Base-by-base conservation (phyloP, 169 alveolate genomes). In the Plasmodium gonderi region DNA sequence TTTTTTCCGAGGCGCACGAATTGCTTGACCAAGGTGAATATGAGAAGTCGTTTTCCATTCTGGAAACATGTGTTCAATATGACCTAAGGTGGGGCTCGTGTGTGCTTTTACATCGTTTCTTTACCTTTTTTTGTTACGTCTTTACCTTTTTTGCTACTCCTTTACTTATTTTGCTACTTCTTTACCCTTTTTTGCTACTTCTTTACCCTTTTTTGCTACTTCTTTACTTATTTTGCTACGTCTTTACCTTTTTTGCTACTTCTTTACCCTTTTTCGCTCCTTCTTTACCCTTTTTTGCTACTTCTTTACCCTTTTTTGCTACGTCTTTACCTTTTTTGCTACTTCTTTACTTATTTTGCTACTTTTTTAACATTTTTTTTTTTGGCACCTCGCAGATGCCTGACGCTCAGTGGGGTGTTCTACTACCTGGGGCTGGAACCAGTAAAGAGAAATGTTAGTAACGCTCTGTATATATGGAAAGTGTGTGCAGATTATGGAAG, bases 401-500 rank as follows among this genome's bases (percentile, higher is more conserved):
- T 85, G 26, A 85, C 92, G 29, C 36, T 85, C 26, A 85, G 75
- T 5, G 92, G 92, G 12, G 51, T 72, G n/a, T 85, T 85, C 77
- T 85, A 85, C 44, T 85, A 85, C 47, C 67, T 85, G 65, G 92
- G 92, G 7, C 45, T 85, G 29, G 42, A 74, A 3, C 92, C 92
- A 6, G 92, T 85, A 9, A 49, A 74, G 33, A 85, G 92, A 17
- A 74, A 85, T 44, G 79, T 54, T 3, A 4, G 64, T n/a, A 85
- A 74, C 60, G 92, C 92, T 3, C 51, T 85, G 40, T 74, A 85
- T 33, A 75, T 75, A 85, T 85, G 92, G 92, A 85, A 85, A 44
- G 87, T 85, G 54, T 49, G 92, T 44, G 45, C 92, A 23, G 87
- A 85, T 64, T 85, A 85, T 17, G 92, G 92, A 0, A 85, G 92